phyloP scores from a whole-genome alignment of 2,329 filamentous ascomycete species.

The Herpotrichia juniperi region DNA sequence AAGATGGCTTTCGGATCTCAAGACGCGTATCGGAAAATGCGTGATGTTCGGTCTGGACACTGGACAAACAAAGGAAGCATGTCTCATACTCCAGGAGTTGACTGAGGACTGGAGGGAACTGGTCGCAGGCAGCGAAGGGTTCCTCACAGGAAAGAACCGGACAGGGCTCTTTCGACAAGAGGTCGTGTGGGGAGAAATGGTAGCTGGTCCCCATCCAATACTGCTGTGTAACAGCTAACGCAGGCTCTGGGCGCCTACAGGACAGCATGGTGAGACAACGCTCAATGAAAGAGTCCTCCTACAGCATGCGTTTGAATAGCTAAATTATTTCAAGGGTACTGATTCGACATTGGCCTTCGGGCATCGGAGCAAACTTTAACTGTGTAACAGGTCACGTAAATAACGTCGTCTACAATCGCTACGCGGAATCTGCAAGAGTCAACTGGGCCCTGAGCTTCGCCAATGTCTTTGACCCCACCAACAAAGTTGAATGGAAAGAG shows the following conservation, averaged over 20 bases:
- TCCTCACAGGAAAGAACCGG: conserved; percentile 66
- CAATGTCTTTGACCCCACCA: conserved; percentile 63
- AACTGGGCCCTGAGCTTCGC: conserved; percentile 79
- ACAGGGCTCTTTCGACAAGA: conserved; percentile 69
- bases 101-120: conserved; percentile 73
- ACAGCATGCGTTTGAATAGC: conserved; percentile 12
- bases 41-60: conserved; percentile 73
- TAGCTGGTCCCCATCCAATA: conserved; percentile 41
- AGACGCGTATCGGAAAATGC: conserved; percentile 72
- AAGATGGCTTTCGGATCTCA: conserved; percentile 74
- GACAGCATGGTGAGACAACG: conserved; percentile 60
- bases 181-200: conserved; percentile 88
- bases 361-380: conserved; percentile 23
- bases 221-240: conserved; percentile 28
- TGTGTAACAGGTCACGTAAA: conserved; percentile 73
- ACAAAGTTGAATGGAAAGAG: conserved; percentile 69
- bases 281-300: conserved; percentile 14
- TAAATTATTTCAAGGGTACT: conserved; percentile 25
- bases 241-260: conserved; percentile 31
- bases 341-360: conserved; percentile 3
- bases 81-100: conserved; percentile 64
- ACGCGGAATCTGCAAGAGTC: conserved; percentile 80
- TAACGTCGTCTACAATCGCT: conserved; percentile 82
- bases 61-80: conserved; percentile 64
- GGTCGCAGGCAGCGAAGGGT: conserved; percentile 76